Conservation (phyloP, 805 yeast genomes). For the Teunomyces aglyptinius region DNA sequence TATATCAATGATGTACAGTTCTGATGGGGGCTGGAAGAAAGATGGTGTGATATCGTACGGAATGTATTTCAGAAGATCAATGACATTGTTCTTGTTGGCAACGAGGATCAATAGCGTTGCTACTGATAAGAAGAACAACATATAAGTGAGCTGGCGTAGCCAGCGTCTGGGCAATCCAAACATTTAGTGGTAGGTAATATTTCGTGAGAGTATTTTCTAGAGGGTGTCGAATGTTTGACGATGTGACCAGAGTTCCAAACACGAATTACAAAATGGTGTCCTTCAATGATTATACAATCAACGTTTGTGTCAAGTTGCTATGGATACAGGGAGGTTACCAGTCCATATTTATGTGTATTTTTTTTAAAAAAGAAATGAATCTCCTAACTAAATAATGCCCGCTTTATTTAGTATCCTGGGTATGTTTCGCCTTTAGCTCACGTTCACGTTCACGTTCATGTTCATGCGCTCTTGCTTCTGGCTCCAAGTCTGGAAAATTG, state of each 20-base stretch:
- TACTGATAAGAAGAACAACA: slow-evolving; percentile 14
- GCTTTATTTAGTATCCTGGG: not conserved
- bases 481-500: slow-evolving; percentile 32
- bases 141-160: slow-evolving; percentile 26
- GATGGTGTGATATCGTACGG: slow-evolving; percentile 7
- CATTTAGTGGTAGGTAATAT: slow-evolving; percentile 6
- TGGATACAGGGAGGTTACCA: no score
- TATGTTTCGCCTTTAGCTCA: not conserved
- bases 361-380: no score
- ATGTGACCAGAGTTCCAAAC: no score
- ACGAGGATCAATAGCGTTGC: slow-evolving; percentile 27
- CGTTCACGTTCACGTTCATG: slow-evolving; percentile 6
- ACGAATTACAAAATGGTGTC: no score
- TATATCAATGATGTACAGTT: slow-evolving; percentile 40
- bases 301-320: no score
- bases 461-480: slow-evolving; percentile 31
- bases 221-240: no score
- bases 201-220: no score
- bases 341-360: no score
- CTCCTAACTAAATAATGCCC: not conserved
- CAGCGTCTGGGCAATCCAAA: slow-evolving; percentile 32
- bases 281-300: no score
- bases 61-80: slow-evolving; percentile 31
- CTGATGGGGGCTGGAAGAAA: slow-evolving; percentile 43
- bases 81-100: slow-evolving; percentile 40